Evolutionary conservation across 352 stramenopile genomes (phyloP), one percentile per base, ranked within the genome.

Genomic region (Nothophytophthora sp.): DNA sequence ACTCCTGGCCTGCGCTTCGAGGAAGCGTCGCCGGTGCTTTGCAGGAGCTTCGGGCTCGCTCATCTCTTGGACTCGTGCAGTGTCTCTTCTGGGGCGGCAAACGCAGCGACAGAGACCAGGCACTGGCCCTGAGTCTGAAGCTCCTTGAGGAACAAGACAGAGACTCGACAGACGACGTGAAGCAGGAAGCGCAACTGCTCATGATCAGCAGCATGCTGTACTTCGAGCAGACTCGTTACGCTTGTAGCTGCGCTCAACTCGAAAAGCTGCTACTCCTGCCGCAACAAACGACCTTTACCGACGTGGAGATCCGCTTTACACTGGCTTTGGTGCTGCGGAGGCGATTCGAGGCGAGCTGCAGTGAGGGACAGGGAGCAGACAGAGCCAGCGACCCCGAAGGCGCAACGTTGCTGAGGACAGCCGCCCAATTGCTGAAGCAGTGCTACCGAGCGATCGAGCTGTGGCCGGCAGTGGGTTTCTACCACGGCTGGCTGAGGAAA

Each of bases 381-480:
- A 44, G 33, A 22, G 19, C 40, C 25, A 39, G 38, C 5, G 39
- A 40, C 5, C 25, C 53, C 18, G 49, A 66, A 52, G 40, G 22
- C 15, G 50, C 35, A 18, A 41, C 46, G 5, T 51, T 49, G 5
- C n/a, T 66, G 27, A 52, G 33, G 39, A 62, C 33, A 33, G 50
- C 62, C 9, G 40, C 53, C n/a, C 23, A 45, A 18, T 19, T 69
- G 32, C 30, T 88, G 10, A 66, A 70, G 36, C 36, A 48, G 5
- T 86, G 70, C 40, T 85, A 73, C 33, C 73, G 72, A 25, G 32
- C 53, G 10, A 57, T 89, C n/a, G 78, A 87, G 24, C 22, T 87
- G 19, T 77, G 63, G 71, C 65, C 68, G 1, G 57, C 50, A 11
- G 73, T 87, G 33, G 75, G 78, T 3, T 89, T 70, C 41, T 87